Base-by-base conservation (phyloP, 129 eudicot genomes). In the Lactuca sativa region DNA sequence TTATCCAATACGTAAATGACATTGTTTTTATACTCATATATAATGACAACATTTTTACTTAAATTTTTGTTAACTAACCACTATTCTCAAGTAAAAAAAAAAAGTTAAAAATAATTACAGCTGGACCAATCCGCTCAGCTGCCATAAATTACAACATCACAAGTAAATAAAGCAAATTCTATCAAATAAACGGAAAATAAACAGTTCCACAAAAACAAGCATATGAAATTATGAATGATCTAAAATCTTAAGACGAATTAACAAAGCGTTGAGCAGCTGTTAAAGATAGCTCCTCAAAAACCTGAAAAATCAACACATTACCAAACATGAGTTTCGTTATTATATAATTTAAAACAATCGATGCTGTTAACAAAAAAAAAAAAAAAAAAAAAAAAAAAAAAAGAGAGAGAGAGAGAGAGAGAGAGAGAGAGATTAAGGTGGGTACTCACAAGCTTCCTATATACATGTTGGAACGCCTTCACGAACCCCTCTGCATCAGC, bases 401-500 rank as follows among this genome's bases (percentile, higher is more conserved):
- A 1, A 21, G 21, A 21, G 21, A 21, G 21, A 21, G 21, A 21
- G 21, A 21, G 21, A 21, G 21, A 21, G 21, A 21, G 21, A 2
- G 56, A 40, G 34, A 2, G 14, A 9, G 66, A 15, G 15, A 43
- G 12, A 9, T 5, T 37, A 51, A 48, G 47, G 44, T 38, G 37
- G 25, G 37, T 31, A 77, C 97, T 53, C 59, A 91, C 97, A 53
- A 91, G 97, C 71, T 86, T 88, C 75, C 73, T 65, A 55, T 91
- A 84, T 43, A 82, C 85, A 60, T 79, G 86, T 71, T 86, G 88
- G 74, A 91, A 91, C 34, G 88, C 88, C 83, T 91, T 82, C 70
- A 90, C 91, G 55, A 91, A 91, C 66, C 73, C 79, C 71, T 85
- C 90, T 49, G 96, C 97, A 52, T 88, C 90, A 25, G 93, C 72